Conservation (phyloP, 441 rosid genomes). For the Erodium texanum region DNA sequence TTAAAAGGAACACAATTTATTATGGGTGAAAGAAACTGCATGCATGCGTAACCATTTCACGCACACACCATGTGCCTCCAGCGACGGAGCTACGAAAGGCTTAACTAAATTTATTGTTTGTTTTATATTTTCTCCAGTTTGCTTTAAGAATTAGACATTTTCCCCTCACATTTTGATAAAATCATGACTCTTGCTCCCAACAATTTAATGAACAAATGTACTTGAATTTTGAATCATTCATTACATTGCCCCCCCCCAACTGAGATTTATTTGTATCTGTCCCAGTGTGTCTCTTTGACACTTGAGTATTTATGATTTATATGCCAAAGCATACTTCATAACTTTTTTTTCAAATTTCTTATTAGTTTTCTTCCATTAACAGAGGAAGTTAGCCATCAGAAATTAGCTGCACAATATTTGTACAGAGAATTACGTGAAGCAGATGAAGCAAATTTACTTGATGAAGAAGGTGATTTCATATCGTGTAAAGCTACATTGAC, state of each 20-base stretch:
- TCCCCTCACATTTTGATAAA: background rate
- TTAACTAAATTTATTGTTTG: background rate
- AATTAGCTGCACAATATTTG: constrained; percentile 32
- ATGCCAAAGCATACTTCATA: background rate
- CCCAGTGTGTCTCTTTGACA: too few relatives aligned
- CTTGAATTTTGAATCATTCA: too few relatives aligned
- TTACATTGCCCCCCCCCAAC: too few relatives aligned
- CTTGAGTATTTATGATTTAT: background rate
- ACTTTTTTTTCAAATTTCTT: constrained; percentile 5
- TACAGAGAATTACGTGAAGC: constrained; percentile 42
- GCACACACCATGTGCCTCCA: background rate
- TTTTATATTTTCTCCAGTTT: background rate
- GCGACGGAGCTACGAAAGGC: background rate
- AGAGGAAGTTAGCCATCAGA: constrained; percentile 37
- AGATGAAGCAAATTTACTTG: constrained; percentile 59
- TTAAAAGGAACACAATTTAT: background rate
- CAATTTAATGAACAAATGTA: too few relatives aligned
- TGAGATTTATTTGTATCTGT: too few relatives aligned
- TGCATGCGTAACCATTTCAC: background rate
- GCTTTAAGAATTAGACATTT: background rate
- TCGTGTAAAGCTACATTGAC: background rate
- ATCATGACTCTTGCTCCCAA: background rate
- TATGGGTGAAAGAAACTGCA: background rate
- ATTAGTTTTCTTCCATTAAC: constrained; percentile 12
- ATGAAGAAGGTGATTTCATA: constrained; percentile 45